Conservation (phyloP, 2,329 filamentous ascomycete genomes). For the Ascochyta rabiei region DNA sequence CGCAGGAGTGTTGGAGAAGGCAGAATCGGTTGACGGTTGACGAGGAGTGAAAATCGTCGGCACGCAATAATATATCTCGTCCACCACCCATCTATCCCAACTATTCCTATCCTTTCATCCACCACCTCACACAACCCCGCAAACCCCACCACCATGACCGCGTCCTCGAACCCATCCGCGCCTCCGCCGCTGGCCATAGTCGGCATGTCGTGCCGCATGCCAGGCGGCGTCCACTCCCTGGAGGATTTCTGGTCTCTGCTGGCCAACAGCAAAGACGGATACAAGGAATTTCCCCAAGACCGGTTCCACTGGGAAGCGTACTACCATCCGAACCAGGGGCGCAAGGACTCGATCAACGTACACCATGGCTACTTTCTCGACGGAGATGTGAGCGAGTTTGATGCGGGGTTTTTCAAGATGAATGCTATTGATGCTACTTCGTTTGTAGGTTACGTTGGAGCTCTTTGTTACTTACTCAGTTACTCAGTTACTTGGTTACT, state of each 20-base stretch:
- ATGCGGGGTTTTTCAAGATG: constrained; percentile 36
- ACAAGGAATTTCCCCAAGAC: constrained; percentile 44
- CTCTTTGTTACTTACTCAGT: too few species aligned
- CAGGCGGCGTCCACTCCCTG: constrained; percentile 27
- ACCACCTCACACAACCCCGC: too few species aligned
- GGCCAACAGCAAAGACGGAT: constrained; percentile 32
- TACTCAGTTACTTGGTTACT: too few species aligned
- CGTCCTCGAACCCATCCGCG: neutral
- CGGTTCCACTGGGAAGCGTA: constrained; percentile 48
- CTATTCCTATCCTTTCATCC: too few species aligned
- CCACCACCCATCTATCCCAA: too few species aligned
- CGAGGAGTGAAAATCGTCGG: too few species aligned
- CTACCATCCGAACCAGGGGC: constrained; percentile 44
- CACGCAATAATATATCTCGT: too few species aligned
- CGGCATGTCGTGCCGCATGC: constrained; percentile 42
- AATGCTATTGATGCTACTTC: constrained; percentile 31
- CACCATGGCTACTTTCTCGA: constrained; percentile 28
- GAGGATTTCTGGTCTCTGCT: constrained; percentile 38
- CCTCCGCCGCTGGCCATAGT: constrained; percentile 41
- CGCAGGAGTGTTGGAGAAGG: too few species aligned
- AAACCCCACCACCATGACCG: neutral
- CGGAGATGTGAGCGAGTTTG: constrained; percentile 29
- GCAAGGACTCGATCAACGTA: constrained; percentile 44
- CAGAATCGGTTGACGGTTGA: too few species aligned
- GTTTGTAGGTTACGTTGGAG: constrained; percentile 17